Evolutionary conservation across 495 filamentous ascomycete species (phyloP), one percentile per base, ranked within the genome.

Genomic region (Rusavskia elegans): DNA sequence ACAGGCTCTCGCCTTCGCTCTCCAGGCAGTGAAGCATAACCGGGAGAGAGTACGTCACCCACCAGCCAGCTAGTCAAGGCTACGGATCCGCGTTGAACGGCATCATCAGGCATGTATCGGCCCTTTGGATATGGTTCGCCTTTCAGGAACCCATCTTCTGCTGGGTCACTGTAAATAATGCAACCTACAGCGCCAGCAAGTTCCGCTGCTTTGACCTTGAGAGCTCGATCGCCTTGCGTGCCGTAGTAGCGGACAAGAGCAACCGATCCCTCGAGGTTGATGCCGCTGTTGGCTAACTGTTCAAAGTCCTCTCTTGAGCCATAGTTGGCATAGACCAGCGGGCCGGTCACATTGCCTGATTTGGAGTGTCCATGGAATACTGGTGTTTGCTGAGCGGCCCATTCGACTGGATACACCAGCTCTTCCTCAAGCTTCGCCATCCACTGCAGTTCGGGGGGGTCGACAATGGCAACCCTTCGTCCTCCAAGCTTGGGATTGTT

Each of bases 301-400:
- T 83, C 68, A 61, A 90, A 97, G 61, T 99, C 92, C 48, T 85
- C 80, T 42, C 76, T 76, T 49, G 85, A 83, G 14, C 93, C 92
- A 58, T 89, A 93, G 61, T 96, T 95, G 21, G 85, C 93, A 61
- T 95, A 99, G 2, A 99, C 77, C 49, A 99, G 64, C n/a, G 83
- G 89, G 0, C 93, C 92, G n/a, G 76, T 84, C 23, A 90, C 89
- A 59, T 89, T 86, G 21, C 90, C 92, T 8, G 85, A 77, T 59
- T 82, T 84, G 13, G 89, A 95, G 62, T 92, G 83, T 0, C 85
- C 90, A 63, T 99, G 92, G 57, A 95, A 99, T 14, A 77, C 78
- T 25, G 71, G 69, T 0, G 84, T 86, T 57, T 87, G 79, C 14
- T 46, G 44, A 25, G 44, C 44, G 14, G 17, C 20, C 14, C 19